Conservation (phyloP, 179 eudicot species). For the Heliamphora pulchella region DNA sequence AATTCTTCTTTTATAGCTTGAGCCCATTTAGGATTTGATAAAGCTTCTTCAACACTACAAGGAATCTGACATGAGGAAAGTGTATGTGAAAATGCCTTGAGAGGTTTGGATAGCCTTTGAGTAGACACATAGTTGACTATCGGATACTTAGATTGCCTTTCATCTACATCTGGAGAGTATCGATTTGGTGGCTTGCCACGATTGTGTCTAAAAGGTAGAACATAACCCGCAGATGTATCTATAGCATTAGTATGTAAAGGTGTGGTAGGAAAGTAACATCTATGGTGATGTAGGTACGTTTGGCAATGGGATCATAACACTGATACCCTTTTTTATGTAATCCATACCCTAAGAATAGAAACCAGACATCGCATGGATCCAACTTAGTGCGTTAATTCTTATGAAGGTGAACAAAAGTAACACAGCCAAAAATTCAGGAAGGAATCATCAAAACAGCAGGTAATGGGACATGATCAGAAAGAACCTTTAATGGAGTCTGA, state of each 20-base stretch:
- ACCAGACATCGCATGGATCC: not conserved
- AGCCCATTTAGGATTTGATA: no score
- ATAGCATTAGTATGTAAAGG: not conserved
- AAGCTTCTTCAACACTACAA: no score
- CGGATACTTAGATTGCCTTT: not conserved
- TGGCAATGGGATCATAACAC: no score
- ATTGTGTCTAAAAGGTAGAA: not conserved
- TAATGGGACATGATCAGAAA: no score
- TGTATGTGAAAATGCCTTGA: not conserved
- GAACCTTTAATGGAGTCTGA: no score
- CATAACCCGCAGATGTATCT: not conserved
- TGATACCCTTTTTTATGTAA: not conserved
- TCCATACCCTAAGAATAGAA: not conserved
- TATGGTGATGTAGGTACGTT: not conserved
- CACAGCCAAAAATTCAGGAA: no score
- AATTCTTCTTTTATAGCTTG: no score
- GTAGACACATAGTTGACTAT: conserved; percentile 5
- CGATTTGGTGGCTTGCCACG: not conserved
- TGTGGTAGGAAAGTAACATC: conserved; percentile 6
- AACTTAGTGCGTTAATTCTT: no score
- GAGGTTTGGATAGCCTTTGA: not conserved
- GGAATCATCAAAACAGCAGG: no score
- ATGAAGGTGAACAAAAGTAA: no score
- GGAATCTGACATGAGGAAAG: not conserved
- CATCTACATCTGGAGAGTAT: not conserved